A percentile compares a stretch with the other conserved stretches of the same genome.
phyloP scores from a whole-genome alignment of 148 eudicot genomes.

The Silene latifolia region DNA sequence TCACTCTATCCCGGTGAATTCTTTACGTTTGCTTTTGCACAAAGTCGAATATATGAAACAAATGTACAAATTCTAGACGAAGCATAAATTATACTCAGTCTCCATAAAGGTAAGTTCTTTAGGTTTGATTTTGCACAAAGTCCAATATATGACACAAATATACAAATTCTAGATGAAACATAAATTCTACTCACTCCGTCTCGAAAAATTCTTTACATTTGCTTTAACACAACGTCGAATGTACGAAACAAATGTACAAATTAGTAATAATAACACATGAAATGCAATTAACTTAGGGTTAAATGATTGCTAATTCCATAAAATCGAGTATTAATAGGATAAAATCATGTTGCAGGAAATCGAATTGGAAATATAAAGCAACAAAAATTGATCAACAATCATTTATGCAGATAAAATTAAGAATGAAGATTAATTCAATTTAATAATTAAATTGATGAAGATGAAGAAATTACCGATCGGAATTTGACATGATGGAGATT shows the following conservation, averaged over 20 bases:
- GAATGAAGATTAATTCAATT: too few species aligned
- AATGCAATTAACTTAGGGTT: not conserved
- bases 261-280: not conserved
- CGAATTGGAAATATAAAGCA: not conserved
- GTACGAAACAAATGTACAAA: not conserved
- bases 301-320: not conserved
- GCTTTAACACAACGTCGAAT: too few species aligned
- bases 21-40: not conserved
- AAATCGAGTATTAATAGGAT: too few species aligned
- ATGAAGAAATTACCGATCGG: constrained; percentile 17
- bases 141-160: too few species aligned
- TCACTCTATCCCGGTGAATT: not conserved
- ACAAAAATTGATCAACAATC: not conserved
- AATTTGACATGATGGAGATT: constrained; percentile 22
- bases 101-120: not conserved
- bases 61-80: not conserved
- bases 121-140: not conserved
- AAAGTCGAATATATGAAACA: too few species aligned
- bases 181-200: too few species aligned
- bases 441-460: not conserved
- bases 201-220: too few species aligned
- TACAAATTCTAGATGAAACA: not conserved
- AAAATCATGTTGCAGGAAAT: not conserved
- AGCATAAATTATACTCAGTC: not conserved
- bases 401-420: not conserved